Conservation (phyloP, 179 eudicot genomes). For the Patellifolia procumbens region DNA sequence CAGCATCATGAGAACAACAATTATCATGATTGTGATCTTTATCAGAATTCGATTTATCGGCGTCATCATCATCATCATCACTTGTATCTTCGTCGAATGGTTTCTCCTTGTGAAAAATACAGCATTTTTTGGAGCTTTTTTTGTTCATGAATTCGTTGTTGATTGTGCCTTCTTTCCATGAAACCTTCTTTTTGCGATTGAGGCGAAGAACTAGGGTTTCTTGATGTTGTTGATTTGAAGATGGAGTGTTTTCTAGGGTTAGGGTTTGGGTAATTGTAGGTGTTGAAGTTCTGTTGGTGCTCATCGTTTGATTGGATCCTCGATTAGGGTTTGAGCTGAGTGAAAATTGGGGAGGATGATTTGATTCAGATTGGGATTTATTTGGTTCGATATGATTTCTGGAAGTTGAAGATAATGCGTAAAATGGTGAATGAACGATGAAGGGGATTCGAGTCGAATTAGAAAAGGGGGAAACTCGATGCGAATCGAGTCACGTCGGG, state of each 20-base stretch:
- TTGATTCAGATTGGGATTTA: background rate
- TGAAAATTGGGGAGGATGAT: too few species aligned
- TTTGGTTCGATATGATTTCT: background rate
- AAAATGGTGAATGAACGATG: too few species aligned
- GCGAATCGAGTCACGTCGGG: too few species aligned
- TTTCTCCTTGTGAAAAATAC: conserved; percentile 82
- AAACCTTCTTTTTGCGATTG: conserved; percentile 73
- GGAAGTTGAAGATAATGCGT: background rate
- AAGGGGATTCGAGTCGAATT: background rate
- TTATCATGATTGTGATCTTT: conserved; percentile 19
- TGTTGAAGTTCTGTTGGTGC: conserved; percentile 30
- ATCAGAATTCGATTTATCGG: conserved; percentile 25
- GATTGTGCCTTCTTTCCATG: conserved; percentile 86
- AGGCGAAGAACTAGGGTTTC: conserved; percentile 66
- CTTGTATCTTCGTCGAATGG: conserved; percentile 81
- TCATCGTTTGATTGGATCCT: conserved; percentile 29
- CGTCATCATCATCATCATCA: conserved; percentile 47
- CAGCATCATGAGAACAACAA: conserved; percentile 39
- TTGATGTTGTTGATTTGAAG: conserved; percentile 27
- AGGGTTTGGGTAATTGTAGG: conserved; percentile 38
- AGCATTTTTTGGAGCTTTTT: conserved; percentile 83
- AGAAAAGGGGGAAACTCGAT: too few species aligned
- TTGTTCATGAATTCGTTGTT: conserved; percentile 76
- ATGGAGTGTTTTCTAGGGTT: conserved; percentile 31
- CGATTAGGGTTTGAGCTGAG: too few species aligned